Percentiles rank a stretch among this genome's conserved stretches.
Conservation (phyloP, 306 rosid species). For the Oemleria cerasiformis region DNA sequence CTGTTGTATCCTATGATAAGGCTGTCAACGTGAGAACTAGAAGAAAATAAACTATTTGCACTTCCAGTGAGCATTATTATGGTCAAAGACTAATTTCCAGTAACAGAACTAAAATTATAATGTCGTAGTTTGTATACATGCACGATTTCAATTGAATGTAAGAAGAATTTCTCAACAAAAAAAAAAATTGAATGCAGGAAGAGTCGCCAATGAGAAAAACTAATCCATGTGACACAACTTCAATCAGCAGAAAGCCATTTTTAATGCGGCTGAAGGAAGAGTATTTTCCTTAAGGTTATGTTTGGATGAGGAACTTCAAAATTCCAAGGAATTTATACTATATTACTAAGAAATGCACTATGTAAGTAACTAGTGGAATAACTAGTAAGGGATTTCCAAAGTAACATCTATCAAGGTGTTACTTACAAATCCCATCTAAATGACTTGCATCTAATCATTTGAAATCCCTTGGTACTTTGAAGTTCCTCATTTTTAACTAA, state of each 20-base stretch:
- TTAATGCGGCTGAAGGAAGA: constrained; percentile 10
- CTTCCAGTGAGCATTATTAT: background rate
- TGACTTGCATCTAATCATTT: too few relatives aligned
- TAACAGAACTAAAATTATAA: background rate
- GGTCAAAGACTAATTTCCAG: constrained; percentile 13
- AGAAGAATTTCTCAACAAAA: background rate
- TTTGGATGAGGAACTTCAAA: too few relatives aligned
- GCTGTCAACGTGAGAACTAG: constrained; percentile 32
- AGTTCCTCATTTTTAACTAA: too few relatives aligned
- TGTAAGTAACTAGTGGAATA: too few relatives aligned
- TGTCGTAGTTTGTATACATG: background rate
- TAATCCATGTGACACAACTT: background rate
- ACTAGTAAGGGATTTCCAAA: too few relatives aligned
- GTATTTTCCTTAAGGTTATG: background rate
- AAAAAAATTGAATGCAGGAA: too few relatives aligned
- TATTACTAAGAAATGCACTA: too few relatives aligned
- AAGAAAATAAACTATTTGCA: constrained; percentile 26
- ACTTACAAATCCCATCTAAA: too few relatives aligned
- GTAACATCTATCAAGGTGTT: too few relatives aligned
- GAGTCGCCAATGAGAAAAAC: background rate
- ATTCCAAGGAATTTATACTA: too few relatives aligned
- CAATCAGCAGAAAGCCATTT: background rate
- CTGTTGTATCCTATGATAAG: constrained; percentile 51
- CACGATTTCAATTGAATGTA: constrained; percentile 13
- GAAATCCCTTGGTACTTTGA: too few relatives aligned